Percentiles rank a stretch among this genome's conserved stretches.
phyloP scores from a whole-genome alignment of 2,329 filamentous ascomycete genomes.

The Leptosphaerulina australis region DNA sequence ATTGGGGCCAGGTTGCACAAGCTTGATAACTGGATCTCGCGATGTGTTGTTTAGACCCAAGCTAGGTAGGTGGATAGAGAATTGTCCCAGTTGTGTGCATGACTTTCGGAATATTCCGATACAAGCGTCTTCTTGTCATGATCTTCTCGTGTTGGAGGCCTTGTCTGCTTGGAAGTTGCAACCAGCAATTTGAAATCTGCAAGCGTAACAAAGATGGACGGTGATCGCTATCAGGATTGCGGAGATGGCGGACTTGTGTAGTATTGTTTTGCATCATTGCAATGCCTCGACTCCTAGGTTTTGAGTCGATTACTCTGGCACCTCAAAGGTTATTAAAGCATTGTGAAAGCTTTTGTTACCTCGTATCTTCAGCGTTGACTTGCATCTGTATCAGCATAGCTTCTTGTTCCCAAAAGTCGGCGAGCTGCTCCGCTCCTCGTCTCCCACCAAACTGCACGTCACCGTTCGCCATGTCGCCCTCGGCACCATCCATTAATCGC shows the following conservation, averaged over 20 bases:
- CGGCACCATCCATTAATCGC: slow-evolving; percentile 88
- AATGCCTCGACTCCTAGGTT: too few species aligned
- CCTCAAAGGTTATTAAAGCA: background rate
- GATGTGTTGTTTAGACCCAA: background rate
- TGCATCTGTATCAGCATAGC: slow-evolving; percentile 46
- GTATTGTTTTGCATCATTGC: background rate
- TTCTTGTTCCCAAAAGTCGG: slow-evolving; percentile 46
- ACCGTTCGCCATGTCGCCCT: slow-evolving; percentile 67
- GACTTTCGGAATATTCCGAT: background rate
- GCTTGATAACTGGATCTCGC: background rate
- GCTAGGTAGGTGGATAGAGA: background rate
- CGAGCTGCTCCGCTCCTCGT: slow-evolving; percentile 52
- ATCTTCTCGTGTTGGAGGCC: background rate
- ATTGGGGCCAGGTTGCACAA: background rate
- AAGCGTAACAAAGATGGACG: background rate
- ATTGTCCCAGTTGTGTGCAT: background rate
- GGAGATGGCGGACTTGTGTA: too few species aligned
- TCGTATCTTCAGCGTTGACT: slow-evolving; percentile 44
- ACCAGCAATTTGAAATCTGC: background rate
- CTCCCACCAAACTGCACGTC: slow-evolving; percentile 52
- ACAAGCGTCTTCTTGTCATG: background rate
- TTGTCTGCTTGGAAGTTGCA: background rate
- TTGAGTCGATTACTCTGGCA: too few species aligned
- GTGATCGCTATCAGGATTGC: too few species aligned
- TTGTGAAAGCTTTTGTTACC: slow-evolving; percentile 9